Evolutionary conservation across 202 grass and related monocot genomes (phyloP), one percentile per base, ranked within the genome.

Genomic region (Digitaria exilis): DNA sequence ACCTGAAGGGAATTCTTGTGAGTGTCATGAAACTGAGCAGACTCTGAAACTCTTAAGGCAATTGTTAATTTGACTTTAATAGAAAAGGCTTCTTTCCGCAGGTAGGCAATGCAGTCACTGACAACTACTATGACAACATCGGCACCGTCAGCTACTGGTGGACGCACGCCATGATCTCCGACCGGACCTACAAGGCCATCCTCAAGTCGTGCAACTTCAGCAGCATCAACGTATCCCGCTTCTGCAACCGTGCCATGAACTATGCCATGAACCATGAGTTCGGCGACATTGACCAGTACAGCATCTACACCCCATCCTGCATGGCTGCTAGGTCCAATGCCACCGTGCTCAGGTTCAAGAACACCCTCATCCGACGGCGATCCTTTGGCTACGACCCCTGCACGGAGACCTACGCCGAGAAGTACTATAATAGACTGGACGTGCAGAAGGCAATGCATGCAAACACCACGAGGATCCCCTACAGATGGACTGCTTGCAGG

Each of bases 211-310:
- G 96, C 85, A 92, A 98, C 82, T 98, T 98, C 93, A 90, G 26
- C 85, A 80, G 90, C 45, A 30, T 78, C 81, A 92, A 84, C 65
- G 63, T 87, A 7, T 96, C 96, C 0, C 73, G 49, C 49, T 21
- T 26, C 76, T 98, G 96, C 78, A 90, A 85, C 76, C 73, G 46
- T 51, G 83, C 87, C 83, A 80, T 98, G 73, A 88, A 72, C 85
- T 98, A 96, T 11, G 96, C 96, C 80, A 87, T 94, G 93, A 98
- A 92, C 80, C 93, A 94, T 48, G 96, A 98, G 90, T 98, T 98
- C 59, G 96, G 96, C 1, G 91, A 98, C 83, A 98, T 98, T 41
- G 96, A 98, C 73, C 96, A 98, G 93, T 98, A 98, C 85, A 98
- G 93, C 75, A 98, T 98, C 86, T 98, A 98, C 89, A 94, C 96